phyloP scores from a whole-genome alignment of 139 green algal species.

The Tetraselmis striata region DNA sequence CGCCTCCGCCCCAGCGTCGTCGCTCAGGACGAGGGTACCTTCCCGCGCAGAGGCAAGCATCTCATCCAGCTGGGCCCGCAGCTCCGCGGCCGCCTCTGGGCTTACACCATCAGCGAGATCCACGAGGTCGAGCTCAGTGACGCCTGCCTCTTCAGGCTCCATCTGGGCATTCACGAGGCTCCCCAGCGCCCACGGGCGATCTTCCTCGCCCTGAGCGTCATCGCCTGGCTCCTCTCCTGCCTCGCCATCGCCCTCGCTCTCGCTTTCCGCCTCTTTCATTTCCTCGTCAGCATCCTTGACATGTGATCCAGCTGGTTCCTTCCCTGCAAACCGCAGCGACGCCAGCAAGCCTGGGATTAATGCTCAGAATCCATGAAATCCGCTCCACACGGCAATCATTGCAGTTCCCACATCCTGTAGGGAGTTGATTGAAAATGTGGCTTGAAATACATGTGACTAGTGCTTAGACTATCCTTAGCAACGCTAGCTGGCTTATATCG shows the following conservation, averaged over 20 bases:
- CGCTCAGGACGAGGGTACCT: not conserved
- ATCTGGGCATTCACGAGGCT: slow-evolving; percentile 5
- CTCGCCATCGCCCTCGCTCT: slow-evolving; percentile 1
- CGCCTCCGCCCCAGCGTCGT: not conserved
- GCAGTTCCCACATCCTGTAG: too few species aligned
- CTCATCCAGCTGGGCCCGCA: slow-evolving; percentile 51
- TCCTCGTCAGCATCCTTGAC: slow-evolving; percentile 19
- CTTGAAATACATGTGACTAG: too few species aligned
- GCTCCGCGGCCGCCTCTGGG: slow-evolving; percentile 23
- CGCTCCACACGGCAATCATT: too few species aligned
- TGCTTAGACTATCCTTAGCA: too few species aligned
- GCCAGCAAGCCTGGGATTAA: not conserved
- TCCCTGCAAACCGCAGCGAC: not conserved
- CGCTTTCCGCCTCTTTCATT: slow-evolving; percentile 14
- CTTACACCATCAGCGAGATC: too few species aligned
- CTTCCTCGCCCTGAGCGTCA: not conserved
- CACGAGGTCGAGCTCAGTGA: not conserved
- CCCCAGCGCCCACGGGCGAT: not conserved
- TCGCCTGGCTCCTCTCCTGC: slow-evolving; percentile 11
- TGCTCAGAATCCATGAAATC: too few species aligned
- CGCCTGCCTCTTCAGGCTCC: slow-evolving; percentile 14
- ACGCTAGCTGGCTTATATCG: too few species aligned
- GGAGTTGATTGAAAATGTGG: too few species aligned
- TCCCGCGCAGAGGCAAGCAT: slow-evolving; percentile 30
- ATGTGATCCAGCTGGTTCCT: slow-evolving; percentile 9